These are phyloP conservation scores for Eurotiales sp. DNA, from an alignment of 2,329 filamentous ascomycete species.

Conservation along the genomic window DNA sequence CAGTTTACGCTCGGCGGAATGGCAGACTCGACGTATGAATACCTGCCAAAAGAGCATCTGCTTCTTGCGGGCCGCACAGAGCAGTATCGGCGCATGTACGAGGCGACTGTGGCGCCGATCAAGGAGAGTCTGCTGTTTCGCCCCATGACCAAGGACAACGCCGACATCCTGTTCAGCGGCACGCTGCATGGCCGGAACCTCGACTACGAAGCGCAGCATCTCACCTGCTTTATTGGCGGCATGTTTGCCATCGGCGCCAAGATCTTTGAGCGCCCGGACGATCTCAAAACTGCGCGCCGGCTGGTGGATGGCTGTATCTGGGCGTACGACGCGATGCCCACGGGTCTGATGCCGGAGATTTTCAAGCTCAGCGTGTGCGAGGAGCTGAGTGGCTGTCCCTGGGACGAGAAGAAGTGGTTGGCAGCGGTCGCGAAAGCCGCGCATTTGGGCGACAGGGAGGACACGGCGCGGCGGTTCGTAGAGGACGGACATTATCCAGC, in stretches of 20 bases:
- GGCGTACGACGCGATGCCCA: conserved; percentile 55
- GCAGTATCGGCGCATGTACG: conserved; percentile 44
- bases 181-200: conserved; percentile 24
- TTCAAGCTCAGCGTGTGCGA: conserved; percentile 52
- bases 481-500: conserved; percentile 10
- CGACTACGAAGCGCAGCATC: conserved; percentile 50
- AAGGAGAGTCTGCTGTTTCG: conserved; percentile 43
- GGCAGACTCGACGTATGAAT: conserved; percentile 50
- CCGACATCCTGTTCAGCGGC: conserved; percentile 39
- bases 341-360: conserved; percentile 60
- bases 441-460: conserved; percentile 1
- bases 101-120: conserved; percentile 34
- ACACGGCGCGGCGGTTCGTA: neutral
- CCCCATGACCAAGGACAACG: conserved; percentile 40
- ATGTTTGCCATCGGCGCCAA: conserved; percentile 60
- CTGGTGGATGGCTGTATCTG: conserved; percentile 60
- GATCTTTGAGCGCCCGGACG: conserved; percentile 52
- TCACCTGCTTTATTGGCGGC: conserved; percentile 59
- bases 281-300: conserved; percentile 54
- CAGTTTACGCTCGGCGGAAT: conserved; percentile 43
- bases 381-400: conserved; percentile 43
- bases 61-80: conserved; percentile 39
- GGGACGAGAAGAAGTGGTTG: conserved; percentile 49
- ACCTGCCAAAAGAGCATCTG: conserved; percentile 48
- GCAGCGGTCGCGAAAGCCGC: conserved; percentile 21